A percentile compares a stretch with the other conserved stretches of the same genome.
Conservation (phyloP, 2,329 filamentous ascomycete species). For the Monosporascus sp. region DNA sequence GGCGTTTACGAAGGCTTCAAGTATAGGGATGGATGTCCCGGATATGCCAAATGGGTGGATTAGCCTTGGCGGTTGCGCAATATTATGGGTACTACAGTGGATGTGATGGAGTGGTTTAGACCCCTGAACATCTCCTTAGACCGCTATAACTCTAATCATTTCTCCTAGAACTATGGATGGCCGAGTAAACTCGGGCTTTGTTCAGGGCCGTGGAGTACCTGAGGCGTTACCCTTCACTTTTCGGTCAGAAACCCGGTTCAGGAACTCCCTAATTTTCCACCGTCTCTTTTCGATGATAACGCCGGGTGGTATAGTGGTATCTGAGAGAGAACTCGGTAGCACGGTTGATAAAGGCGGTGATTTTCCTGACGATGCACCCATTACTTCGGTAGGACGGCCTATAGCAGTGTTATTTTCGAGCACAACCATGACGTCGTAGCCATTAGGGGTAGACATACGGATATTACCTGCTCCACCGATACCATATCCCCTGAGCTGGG, state of each 20-base stretch:
- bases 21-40: too few relatives aligned
- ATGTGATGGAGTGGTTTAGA: too few relatives aligned
- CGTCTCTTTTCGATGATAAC: slow-evolving; percentile 4
- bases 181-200: too few relatives aligned
- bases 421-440: too few relatives aligned
- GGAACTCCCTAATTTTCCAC: slow-evolving; percentile 8
- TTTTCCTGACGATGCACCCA: slow-evolving; percentile 13
- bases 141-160: too few relatives aligned
- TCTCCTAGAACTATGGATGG: too few relatives aligned
- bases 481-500: slow-evolving; percentile 33
- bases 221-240: slow-evolving; percentile 5
- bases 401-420: slow-evolving; percentile 1
- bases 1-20: too few relatives aligned
- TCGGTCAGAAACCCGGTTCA: slow-evolving; percentile 9
- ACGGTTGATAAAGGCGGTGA: slow-evolving; percentile 7
- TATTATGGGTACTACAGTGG: too few relatives aligned
- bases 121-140: too few relatives aligned
- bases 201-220: too few relatives aligned
- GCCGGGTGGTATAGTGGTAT: slow-evolving; percentile 1
- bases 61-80: too few relatives aligned
- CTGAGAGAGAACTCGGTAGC: slow-evolving; percentile 5
- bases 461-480: slow-evolving; percentile 37
- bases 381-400: slow-evolving; percentile 26
- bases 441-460: slow-evolving; percentile 20
- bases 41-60: too few relatives aligned